These are phyloP conservation scores for Solanum gandarillasii DNA, from an alignment of 257 asterid genomes.

Conservation along the genomic window DNA sequence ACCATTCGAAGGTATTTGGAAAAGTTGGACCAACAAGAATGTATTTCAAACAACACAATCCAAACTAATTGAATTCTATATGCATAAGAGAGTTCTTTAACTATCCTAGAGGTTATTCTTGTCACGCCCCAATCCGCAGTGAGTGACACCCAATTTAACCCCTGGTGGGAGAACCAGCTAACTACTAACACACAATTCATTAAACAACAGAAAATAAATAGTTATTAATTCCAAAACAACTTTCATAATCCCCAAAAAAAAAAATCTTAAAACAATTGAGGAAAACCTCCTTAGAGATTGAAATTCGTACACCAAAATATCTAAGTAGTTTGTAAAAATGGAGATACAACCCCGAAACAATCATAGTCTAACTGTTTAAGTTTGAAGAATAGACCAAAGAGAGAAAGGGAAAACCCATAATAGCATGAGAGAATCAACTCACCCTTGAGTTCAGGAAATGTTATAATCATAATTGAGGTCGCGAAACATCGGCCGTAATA, in stretches of 20 bases:
- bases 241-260: no score
- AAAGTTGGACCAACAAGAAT: neutral
- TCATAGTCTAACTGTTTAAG: neutral
- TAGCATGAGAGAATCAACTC: neutral
- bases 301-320: neutral
- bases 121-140: neutral
- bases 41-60: neutral
- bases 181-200: neutral
- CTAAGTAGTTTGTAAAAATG: neutral
- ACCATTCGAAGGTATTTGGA: no score
- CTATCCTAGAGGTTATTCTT: neutral
- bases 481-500: neutral
- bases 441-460: neutral
- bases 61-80: neutral
- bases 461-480: neutral
- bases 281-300: neutral
- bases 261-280: no score
- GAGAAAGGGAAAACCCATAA: neutral
- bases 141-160: neutral
- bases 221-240: neutral
- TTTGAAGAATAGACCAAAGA: neutral
- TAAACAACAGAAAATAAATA: neutral
- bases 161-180: neutral
- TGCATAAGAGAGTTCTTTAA: neutral
- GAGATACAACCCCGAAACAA: neutral